phyloP scores from a whole-genome alignment of 2,329 filamentous ascomycete species.

The Lecanoromycetidae sp. region DNA sequence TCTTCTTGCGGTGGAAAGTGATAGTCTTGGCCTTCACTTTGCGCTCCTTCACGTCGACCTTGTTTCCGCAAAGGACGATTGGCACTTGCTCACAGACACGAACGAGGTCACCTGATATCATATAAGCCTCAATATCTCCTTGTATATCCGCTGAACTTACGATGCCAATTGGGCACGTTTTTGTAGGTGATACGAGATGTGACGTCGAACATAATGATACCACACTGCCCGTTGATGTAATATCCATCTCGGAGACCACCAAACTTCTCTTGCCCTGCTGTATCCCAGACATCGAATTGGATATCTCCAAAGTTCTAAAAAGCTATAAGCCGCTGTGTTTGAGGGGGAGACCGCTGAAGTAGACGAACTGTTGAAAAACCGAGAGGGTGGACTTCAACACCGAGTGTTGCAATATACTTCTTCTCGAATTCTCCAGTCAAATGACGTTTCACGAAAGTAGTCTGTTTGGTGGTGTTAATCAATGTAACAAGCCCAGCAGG shows the following conservation, averaged over 20 bases:
- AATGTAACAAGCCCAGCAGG: not conserved
- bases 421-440: conserved; percentile 99
- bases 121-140: not conserved
- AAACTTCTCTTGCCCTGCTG: conserved; percentile 98
- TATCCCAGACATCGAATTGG: conserved; percentile 99
- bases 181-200: conserved; percentile 99
- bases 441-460: conserved; percentile 99
- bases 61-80: conserved; percentile 97
- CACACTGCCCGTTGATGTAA: conserved; percentile 99
- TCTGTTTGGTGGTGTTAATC: conserved; percentile 42
- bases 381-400: conserved; percentile 98
- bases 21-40: conserved; percentile 99
- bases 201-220: conserved; percentile 99
- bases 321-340: not conserved
- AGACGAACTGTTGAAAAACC: conserved; percentile 91
- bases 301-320: conserved; percentile 79
- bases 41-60: conserved; percentile 99
- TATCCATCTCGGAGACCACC: conserved; percentile 98
- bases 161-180: conserved; percentile 99
- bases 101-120: conserved; percentile 70
- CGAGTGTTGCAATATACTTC: conserved; percentile 99
- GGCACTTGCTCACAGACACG: conserved; percentile 99
- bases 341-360: conserved; percentile 16
- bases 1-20: conserved; percentile 99
- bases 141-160: conserved; percentile 46